phyloP scores from a whole-genome alignment of 2,329 filamentous ascomycete genomes.

The Sphaceloma murrayae region DNA sequence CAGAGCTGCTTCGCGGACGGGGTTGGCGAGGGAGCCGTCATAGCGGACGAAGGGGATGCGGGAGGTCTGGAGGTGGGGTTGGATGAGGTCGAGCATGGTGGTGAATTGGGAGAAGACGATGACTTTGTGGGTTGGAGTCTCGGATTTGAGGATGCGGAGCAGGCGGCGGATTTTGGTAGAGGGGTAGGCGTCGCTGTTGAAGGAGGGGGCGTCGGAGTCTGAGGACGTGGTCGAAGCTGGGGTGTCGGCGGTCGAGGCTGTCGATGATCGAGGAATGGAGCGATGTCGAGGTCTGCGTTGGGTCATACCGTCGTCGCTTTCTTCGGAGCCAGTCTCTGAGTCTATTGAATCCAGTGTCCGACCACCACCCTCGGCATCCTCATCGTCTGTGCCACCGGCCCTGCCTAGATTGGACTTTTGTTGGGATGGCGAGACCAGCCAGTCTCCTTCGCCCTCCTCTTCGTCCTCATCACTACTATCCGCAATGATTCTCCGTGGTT shows the following conservation, averaged over 20 bases:
- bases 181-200: slow-evolving; percentile 44
- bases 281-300: slow-evolving; percentile 22
- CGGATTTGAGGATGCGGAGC: slow-evolving; percentile 67
- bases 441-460: slow-evolving; percentile 60
- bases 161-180: slow-evolving; percentile 91
- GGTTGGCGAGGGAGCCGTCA: slow-evolving; percentile 91
- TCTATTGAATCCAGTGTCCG: slow-evolving; percentile 68
- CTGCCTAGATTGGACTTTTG: slow-evolving; percentile 46
- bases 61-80: slow-evolving; percentile 72
- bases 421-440: slow-evolving; percentile 65
- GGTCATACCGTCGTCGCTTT: slow-evolving; percentile 33
- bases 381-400: slow-evolving; percentile 76
- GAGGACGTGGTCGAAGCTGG: slow-evolving; percentile 32
- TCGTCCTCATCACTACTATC: slow-evolving; percentile 55
- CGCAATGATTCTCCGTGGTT: slow-evolving; percentile 48
- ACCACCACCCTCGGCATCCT: slow-evolving; percentile 78
- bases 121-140: slow-evolving; percentile 79
- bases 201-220: slow-evolving; percentile 22
- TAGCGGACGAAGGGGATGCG: slow-evolving; percentile 78
- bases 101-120: slow-evolving; percentile 99
- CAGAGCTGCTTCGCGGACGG: slow-evolving; percentile 79
- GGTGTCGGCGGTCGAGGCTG: slow-evolving; percentile 45
- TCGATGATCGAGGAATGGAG: slow-evolving; percentile 41
- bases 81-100: slow-evolving; percentile 91
- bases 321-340: slow-evolving; percentile 48